phyloP scores from a whole-genome alignment of 768 basidiomycete genomes.

The Hirschioporus abietinus region DNA sequence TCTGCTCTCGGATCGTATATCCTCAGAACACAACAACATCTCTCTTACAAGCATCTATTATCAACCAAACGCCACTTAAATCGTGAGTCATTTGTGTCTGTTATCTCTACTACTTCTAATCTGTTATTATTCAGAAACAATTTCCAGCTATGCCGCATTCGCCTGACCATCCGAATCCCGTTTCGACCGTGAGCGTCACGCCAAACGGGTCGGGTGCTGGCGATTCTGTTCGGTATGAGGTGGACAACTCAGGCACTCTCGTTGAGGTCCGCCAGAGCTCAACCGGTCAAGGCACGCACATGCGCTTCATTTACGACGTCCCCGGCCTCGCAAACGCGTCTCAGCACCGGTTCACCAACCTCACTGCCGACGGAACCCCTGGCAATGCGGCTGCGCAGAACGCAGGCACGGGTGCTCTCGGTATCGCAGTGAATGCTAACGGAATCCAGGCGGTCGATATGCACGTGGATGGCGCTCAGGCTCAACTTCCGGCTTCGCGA shows the following conservation, averaged over 20 bases:
- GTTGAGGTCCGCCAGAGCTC: neutral
- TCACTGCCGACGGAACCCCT: neutral
- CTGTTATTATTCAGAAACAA: neutral
- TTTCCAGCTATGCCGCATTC: neutral
- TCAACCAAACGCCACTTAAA: no score
- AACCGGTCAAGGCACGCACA: neutral
- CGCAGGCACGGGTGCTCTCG: neutral
- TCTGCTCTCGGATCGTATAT: neutral
- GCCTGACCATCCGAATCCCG: neutral
- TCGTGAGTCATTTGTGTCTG: no score
- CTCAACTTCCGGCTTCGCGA: neutral
- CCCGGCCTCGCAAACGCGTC: neutral
- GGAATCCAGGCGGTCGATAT: neutral
- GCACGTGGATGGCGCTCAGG: neutral
- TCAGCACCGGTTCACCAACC: neutral
- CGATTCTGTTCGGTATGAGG: neutral
- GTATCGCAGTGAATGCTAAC: neutral
- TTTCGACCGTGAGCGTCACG: neutral
- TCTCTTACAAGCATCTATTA: neutral
- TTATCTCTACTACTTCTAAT: no score
- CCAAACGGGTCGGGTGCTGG: neutral
- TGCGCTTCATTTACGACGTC: neutral
- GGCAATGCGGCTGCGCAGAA: neutral
- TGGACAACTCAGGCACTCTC: neutral
- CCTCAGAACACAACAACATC: neutral